Percentiles rank a stretch among this genome's conserved stretches.
phyloP scores from a whole-genome alignment of 2,329 filamentous ascomycete species.

The Talaromyces sp. region DNA sequence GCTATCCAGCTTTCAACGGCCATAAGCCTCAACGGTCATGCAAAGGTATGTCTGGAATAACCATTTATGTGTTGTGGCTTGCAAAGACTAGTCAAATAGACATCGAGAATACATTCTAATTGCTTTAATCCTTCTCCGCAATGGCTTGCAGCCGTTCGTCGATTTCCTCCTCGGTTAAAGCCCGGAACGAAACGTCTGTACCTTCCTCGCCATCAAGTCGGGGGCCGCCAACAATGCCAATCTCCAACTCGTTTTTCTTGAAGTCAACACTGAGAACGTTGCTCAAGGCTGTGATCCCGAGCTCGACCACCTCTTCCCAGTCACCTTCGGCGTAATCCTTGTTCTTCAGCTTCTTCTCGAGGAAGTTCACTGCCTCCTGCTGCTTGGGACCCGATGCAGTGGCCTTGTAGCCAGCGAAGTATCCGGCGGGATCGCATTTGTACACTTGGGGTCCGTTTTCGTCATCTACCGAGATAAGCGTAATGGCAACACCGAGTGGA shows the following conservation, averaged over 20 bases:
- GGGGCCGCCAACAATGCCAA: conserved; percentile 92
- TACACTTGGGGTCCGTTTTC: conserved; percentile 92
- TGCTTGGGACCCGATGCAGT: conserved; percentile 97
- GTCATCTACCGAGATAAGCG: conserved; percentile 87
- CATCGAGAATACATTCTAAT: conserved; percentile 5
- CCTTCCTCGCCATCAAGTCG: conserved; percentile 78
- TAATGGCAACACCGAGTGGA: conserved; percentile 91
- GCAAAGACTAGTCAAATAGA: not conserved
- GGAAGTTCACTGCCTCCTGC: conserved; percentile 95
- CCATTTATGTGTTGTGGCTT: not conserved
- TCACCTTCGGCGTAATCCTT: conserved; percentile 88
- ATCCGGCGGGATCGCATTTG: conserved; percentile 97
- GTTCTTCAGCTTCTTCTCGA: conserved; percentile 99
- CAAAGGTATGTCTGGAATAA: not conserved
- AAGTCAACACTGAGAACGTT: conserved; percentile 98
- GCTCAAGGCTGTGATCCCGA: conserved; percentile 92
- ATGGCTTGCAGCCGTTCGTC: conserved; percentile 97
- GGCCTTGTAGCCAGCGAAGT: conserved; percentile 98
- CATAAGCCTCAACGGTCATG: not conserved
- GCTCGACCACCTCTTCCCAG: conserved; percentile 97
- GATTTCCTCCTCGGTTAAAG: conserved; percentile 94
- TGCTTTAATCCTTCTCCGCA: conserved; percentile 84
- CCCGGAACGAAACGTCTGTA: conserved; percentile 74
- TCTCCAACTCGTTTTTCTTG: conserved; percentile 98
- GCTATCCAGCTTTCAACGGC: not conserved